These are phyloP conservation scores for Monosporascus ibericus DNA, from an alignment of 2,329 filamentous ascomycete genomes.

Conservation along the genomic window DNA sequence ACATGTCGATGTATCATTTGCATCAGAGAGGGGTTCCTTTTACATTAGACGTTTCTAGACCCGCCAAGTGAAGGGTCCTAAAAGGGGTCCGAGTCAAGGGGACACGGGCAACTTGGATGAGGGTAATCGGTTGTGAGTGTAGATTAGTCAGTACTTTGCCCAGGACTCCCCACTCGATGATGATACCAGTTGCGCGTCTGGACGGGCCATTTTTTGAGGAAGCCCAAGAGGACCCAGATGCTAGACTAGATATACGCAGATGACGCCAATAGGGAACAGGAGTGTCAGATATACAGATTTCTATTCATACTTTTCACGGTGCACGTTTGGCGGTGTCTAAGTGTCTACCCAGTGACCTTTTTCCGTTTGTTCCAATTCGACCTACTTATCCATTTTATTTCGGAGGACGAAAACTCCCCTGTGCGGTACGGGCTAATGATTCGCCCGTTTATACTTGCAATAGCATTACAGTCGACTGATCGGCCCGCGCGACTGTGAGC, in stretches of 20 bases:
- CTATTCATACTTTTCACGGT: too few relatives aligned
- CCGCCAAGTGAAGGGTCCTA: background rate
- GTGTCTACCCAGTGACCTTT: too few relatives aligned
- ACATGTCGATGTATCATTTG: constrained; percentile 7
- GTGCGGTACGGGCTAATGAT: too few relatives aligned
- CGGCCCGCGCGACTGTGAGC: background rate
- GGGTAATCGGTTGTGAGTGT: background rate
- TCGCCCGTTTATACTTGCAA: background rate
- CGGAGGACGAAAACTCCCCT: background rate
- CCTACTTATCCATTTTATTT: too few relatives aligned
- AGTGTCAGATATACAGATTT: too few relatives aligned
- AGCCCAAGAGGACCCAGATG: too few relatives aligned
- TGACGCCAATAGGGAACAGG: too few relatives aligned
- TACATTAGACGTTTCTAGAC: background rate
- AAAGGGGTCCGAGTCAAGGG: background rate
- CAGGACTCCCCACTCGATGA: background rate
- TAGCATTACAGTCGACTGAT: background rate
- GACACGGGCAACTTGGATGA: background rate
- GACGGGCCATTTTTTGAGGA: background rate
- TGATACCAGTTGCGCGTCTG: background rate
- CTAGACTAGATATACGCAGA: too few relatives aligned
- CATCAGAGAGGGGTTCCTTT: constrained; percentile 5
- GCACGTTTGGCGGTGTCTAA: too few relatives aligned
- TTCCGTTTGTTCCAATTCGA: too few relatives aligned
- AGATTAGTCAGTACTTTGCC: background rate